A percentile compares a stretch with the other conserved stretches of the same genome.
These are phyloP conservation scores for Sphagnum tenellum DNA, from an alignment of 225 moss, liverwort and hornwort genomes.

Conservation along the genomic window DNA sequence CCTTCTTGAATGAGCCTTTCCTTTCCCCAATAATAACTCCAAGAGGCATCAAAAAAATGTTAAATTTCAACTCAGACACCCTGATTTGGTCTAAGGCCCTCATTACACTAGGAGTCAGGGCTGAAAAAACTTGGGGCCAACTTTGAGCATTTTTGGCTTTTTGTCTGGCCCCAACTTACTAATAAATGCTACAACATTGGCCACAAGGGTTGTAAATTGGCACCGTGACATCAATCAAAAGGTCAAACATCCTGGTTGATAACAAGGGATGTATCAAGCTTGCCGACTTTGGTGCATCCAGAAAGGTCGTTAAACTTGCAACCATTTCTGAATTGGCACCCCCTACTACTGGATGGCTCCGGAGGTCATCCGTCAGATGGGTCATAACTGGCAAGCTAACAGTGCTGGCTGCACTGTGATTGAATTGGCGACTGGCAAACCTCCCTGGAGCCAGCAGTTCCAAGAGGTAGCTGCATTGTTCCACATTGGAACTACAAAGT, in stretches of 20 bases:
- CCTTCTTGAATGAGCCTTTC: too few species aligned
- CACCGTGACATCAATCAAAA: constrained; percentile 81
- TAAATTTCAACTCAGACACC: too few species aligned
- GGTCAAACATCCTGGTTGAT: constrained; percentile 86
- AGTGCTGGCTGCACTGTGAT: constrained; percentile 44
- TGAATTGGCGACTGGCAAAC: constrained; percentile 43
- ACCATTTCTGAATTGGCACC: constrained; percentile 40
- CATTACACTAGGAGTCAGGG: too few species aligned
- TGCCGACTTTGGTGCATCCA: constrained; percentile 87
- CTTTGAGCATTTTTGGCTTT: too few species aligned
- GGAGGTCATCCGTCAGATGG: constrained; percentile 39
- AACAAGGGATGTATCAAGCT: constrained; percentile 96
- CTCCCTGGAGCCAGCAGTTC: constrained; percentile 37
- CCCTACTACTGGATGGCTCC: constrained; percentile 50
- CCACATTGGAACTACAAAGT: constrained; percentile 47
- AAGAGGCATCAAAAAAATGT: too few species aligned
- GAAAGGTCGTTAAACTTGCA: constrained; percentile 39
- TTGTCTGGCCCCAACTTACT: too few species aligned
- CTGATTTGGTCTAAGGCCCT: too few species aligned
- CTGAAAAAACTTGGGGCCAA: too few species aligned
- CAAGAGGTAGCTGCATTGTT: constrained; percentile 23
- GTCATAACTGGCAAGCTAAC: constrained; percentile 49
- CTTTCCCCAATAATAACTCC: too few species aligned
- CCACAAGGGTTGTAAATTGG: neutral
- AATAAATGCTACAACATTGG: too few species aligned